Conservation (phyloP, 2,329 filamentous ascomycete genomes). For the Aureobasidium sp. region DNA sequence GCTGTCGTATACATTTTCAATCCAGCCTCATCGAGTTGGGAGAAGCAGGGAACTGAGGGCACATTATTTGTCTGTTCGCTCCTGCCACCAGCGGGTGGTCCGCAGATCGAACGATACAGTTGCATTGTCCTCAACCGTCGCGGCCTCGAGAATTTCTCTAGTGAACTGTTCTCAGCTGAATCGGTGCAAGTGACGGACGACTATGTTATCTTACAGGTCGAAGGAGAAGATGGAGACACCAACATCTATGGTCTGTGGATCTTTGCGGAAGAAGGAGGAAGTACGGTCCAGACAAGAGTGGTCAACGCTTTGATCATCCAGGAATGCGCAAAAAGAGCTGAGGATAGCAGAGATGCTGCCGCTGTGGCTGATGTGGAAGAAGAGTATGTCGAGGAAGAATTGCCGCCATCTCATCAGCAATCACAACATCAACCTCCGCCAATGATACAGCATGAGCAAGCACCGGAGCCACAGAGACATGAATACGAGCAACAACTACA, state of each 20-base stretch:
- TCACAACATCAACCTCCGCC: constrained; percentile 18
- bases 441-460: constrained; percentile 14
- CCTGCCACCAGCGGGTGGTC: constrained; percentile 27
- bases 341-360: constrained; percentile 41
- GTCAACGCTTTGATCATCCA: constrained; percentile 49
- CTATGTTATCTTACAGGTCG: constrained; percentile 53
- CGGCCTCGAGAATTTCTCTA: constrained; percentile 41
- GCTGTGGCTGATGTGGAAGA: constrained; percentile 28
- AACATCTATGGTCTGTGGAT: constrained; percentile 58
- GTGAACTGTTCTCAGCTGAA: constrained; percentile 36
- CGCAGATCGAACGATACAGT: constrained; percentile 33
- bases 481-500: constrained; percentile 18
- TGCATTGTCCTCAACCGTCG: constrained; percentile 43
- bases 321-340: constrained; percentile 48
- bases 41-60: constrained; percentile 79
- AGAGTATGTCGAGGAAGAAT: constrained; percentile 18
- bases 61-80: constrained; percentile 79
- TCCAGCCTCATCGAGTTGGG: constrained; percentile 61
- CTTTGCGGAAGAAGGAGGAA: constrained; percentile 52
- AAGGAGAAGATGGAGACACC: constrained; percentile 28
- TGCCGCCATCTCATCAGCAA: constrained; percentile 17
- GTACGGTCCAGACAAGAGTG: constrained; percentile 44
- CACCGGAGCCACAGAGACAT: constrained; percentile 9
- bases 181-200: constrained; percentile 46
- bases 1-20: constrained; percentile 80